A percentile compares a stretch with the other conserved stretches of the same genome.
Conservation (phyloP, 106 monocot genomes). For the Amphibolis antarctica region DNA sequence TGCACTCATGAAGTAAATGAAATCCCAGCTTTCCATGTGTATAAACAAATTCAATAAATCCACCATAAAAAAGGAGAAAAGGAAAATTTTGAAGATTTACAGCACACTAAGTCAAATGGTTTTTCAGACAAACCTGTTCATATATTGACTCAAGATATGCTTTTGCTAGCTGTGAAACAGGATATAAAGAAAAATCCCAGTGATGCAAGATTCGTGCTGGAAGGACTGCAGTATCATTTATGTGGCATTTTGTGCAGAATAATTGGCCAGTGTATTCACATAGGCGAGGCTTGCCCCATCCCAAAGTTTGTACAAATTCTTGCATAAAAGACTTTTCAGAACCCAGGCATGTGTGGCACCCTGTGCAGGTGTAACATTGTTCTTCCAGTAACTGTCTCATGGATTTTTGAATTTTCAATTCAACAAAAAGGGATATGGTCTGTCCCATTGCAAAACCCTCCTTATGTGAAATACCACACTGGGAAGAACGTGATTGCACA, state of each 20-base stretch:
- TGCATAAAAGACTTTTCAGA: constrained; percentile 40
- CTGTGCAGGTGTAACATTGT: constrained; percentile 72
- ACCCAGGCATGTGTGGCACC: constrained; percentile 64
- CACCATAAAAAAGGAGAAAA: no score
- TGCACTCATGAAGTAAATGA: not conserved
- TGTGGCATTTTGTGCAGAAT: constrained; percentile 76
- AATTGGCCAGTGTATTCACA: constrained; percentile 92
- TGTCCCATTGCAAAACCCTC: constrained; percentile 48
- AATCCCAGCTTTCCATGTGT: no score
- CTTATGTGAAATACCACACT: not conserved
- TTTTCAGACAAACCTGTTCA: constrained; percentile 56
- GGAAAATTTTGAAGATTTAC: no score
- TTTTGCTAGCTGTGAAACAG: constrained; percentile 93
- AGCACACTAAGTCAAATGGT: no score
- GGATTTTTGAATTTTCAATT: constrained; percentile 55
- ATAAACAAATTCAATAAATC: no score
- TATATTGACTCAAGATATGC: constrained; percentile 84
- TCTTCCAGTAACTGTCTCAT: constrained; percentile 62
- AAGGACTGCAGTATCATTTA: constrained; percentile 71
- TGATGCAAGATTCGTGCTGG: constrained; percentile 76
- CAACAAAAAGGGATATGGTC: constrained; percentile 76
- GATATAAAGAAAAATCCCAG: constrained; percentile 88
- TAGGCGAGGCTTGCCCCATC: constrained; percentile 58
- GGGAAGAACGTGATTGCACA: constrained; percentile 14
- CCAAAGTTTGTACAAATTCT: constrained; percentile 61